A percentile compares a stretch with the other conserved stretches of the same genome.
Evolutionary conservation across 2,329 filamentous ascomycete genomes (phyloP).

Genomic region (Ophiostoma populinum): DNA sequence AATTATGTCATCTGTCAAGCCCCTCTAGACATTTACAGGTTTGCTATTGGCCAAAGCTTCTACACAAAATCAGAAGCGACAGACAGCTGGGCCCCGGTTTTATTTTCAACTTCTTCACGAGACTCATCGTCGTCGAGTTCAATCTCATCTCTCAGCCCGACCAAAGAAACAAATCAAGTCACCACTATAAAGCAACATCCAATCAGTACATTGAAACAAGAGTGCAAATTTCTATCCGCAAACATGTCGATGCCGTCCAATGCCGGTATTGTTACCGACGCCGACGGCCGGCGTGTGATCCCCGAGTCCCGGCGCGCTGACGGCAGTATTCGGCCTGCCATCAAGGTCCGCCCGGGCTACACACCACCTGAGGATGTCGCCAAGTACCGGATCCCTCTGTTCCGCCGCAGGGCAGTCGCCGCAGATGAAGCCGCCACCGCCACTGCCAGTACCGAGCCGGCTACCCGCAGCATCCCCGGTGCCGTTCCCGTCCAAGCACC

Average conservation of each 20-base stretch:
- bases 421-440: conserved; percentile 24
- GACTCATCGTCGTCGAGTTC: too few species aligned
- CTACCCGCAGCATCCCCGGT: not conserved
- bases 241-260: conserved; percentile 19
- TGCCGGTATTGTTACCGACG: conserved; percentile 63
- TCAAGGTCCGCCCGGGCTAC: conserved; percentile 86
- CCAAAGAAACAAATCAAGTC: not conserved
- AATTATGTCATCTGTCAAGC: not conserved
- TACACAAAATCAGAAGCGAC: not conserved
- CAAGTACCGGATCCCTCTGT: conserved; percentile 59
- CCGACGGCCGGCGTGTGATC: conserved; percentile 73
- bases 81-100: not conserved
- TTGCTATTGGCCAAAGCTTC: not conserved
- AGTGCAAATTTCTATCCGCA: not conserved
- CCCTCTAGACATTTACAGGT: not conserved
- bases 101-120: not conserved
- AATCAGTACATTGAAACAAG: too few species aligned
- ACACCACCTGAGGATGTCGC: conserved; percentile 89
- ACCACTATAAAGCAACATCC: not conserved
- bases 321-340: conserved; percentile 82
- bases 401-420: conserved; percentile 62
- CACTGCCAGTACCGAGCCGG: too few species aligned
- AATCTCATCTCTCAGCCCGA: not conserved
- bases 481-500: not conserved
- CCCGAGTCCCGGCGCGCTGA: conserved; percentile 75